Evolutionary conservation across 2,329 filamentous ascomycete genomes (phyloP), one percentile per base, ranked within the genome.

Genomic region (Calonectria hawksworthii): DNA sequence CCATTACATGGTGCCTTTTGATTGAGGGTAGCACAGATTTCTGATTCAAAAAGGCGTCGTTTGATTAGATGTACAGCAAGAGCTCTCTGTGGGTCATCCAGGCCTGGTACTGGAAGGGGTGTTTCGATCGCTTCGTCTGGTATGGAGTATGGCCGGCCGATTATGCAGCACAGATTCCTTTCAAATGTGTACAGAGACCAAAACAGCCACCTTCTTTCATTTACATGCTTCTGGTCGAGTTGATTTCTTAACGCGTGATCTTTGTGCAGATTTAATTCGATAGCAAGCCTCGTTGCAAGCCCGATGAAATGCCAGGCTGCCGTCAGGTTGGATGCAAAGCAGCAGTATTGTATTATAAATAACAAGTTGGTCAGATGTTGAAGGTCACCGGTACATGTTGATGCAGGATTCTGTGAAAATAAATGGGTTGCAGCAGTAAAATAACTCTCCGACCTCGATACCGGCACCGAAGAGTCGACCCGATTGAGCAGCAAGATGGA

Each of bases 21-120:
- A 41, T 76, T 74, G 0, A 82, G 70, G 0, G 75, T 82, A 0
- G 44, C 67, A 1, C 77, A 78, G 3, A 81, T 80, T 28, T 82
- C 80, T 21, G 80, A 81, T n/a, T 82, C 80, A 0, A 80, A 64
- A 14, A 69, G 74, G 0, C 80, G 81, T 2, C 64, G 69, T 1
- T 74, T 73, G 4, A 82, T 75, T 21, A 80, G 54, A 41, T 83
- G 81, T 0, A 80, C 67, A 3, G 77, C 81, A 0, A 76, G 54
- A 2, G 70, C 70, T 0, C 77, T 65, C n/a, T 77, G 74, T 0
- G 66, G 68, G 1, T 74, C 64, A 11, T 61, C 47, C 2, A 38
- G 71, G 0, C 71, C 41, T 0, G 75, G 47, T 3, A 34, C 4
- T 2, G 70, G 77, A 0, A 79, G 59, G 0, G 75, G 65, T 0